Base-by-base conservation (phyloP, 78 protist genomes). In the Corallochytrium limacisporum region DNA sequence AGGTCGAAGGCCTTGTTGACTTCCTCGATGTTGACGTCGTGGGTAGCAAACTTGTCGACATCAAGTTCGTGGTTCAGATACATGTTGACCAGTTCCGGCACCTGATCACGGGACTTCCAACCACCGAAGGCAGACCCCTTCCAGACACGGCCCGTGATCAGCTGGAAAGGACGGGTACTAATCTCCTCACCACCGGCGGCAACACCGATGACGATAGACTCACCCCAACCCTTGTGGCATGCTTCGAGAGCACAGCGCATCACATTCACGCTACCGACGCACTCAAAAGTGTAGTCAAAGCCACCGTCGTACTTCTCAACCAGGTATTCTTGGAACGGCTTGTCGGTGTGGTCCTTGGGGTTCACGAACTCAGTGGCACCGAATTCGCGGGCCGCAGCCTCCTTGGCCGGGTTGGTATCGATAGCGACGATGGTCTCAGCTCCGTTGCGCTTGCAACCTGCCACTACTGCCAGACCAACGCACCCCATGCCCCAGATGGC, bases 111-210 rank as follows among this genome's bases (percentile, higher is more conserved):
- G 31, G 36, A 33, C 46, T 65, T 65, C n/a, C 22, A 48, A n/a
- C 90, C 85, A 1, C 90, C 85, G 44, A 81, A 85, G 32, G 90
- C 85, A 3, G 77, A n/a, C 24, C 90, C 86, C 59, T 69, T 49
- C 91, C 90, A 84, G 37, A 43, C 72, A 26, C 91, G 77, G 18
- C 95, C 95, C 42, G 92, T 87, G 20, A 91, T 94, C 13, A 89
- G 68, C 65, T 89, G 94, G 88, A 88, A 86, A 47, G 97, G 97
- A 18, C 97, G 65, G n/a, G 92, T 86, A 18, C 78, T 37, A 49
- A 91, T 78, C 66, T 83, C 89, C 33, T 61, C 24, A 9, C 96
- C 96, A 0, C 91, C 70, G 15, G 83, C 82, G 0, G 96, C 96
- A 10, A 89, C 94, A 75, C 86, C 74, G 18, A 68, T 38, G 47